Conservation (phyloP, 768 basidiomycete genomes). For the Tulasnella sp. region DNA sequence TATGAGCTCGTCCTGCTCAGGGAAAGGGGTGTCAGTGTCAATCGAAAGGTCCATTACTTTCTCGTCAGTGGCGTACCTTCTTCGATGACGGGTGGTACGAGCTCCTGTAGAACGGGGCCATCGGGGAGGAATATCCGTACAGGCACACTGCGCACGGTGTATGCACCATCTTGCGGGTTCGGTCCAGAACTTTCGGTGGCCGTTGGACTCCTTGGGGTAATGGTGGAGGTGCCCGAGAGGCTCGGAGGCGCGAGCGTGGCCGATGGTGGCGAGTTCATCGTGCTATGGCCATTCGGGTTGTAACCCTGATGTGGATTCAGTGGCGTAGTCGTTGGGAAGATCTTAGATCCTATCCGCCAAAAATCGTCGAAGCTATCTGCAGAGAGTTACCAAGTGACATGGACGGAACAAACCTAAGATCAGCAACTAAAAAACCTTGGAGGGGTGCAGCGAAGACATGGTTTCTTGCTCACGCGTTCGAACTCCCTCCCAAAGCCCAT, state of each 20-base stretch:
- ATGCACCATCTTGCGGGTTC: slow-evolving; percentile 64
- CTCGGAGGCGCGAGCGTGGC: slow-evolving; percentile 30
- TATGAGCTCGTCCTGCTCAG: slow-evolving; percentile 54
- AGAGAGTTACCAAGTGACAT: slow-evolving; percentile 1
- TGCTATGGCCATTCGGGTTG: slow-evolving; percentile 16
- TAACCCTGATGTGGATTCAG: slow-evolving; percentile 32
- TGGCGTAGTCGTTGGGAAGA: slow-evolving; percentile 68
- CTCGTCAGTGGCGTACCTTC: slow-evolving; percentile 75
- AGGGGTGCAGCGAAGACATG: too few species aligned
- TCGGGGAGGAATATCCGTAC: slow-evolving; percentile 82
- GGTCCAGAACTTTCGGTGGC: slow-evolving; percentile 46
- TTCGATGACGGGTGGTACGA: slow-evolving; percentile 66
- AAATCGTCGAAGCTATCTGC: slow-evolving; percentile 93
- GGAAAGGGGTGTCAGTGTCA: neutral
- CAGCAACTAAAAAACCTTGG: neutral
- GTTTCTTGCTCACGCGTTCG: slow-evolving; percentile 67
- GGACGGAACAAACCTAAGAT: neutral
- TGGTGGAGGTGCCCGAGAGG: slow-evolving; percentile 37
- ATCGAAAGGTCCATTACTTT: too few species aligned
- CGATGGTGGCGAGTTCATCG: slow-evolving; percentile 6
- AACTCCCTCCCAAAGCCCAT: slow-evolving; percentile 95
- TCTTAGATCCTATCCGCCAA: slow-evolving; percentile 87
- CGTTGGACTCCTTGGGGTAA: slow-evolving; percentile 36
- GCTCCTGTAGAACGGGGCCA: slow-evolving; percentile 82
- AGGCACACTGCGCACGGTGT: slow-evolving; percentile 78